Evolutionary conservation across 2,329 filamentous ascomycete species (phyloP), one percentile per base, ranked within the genome.

Genomic region (Aureobasidium sp.): DNA sequence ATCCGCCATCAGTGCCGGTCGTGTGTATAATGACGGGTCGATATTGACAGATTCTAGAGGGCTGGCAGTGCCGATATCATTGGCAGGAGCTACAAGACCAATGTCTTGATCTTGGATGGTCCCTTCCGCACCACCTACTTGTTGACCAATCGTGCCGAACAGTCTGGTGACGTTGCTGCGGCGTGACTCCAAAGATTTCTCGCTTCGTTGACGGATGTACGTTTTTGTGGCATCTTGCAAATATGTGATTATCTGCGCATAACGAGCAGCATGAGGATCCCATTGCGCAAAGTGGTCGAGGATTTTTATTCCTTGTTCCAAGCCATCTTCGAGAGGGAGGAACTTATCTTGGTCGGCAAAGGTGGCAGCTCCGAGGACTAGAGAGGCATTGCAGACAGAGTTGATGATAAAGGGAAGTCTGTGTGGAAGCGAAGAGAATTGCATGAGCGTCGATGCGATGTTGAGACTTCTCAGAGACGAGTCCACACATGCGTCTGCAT

Each of bases 241-340:
- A 6, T 69, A 66, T 30, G 66, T 63, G 8, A 66, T 64, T 11
- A 69, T 68, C 7, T 65, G 32, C 5, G 67, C 66, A 32, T 71
- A 70, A n/a, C 70, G 69, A n/a, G 64, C 59, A 3, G 70, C 70
- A 42, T 70, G 68, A 13, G 68, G 66, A 44, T 71, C 70, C 34
- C 63, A 62, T 13, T 61, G 61, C 11, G 67, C 67, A 59, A 71
- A 71, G 44, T 69, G 66, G 30, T 68, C 65, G 30, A 71, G 61
- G 14, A 67, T 67, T 3, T 48, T 11, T 14, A 69, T 66, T 0
- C 66, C 66, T 10, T 62, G 60, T 34, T 62, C 58, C 49, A 67
- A 65, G 9, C 66, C 64, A 7, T 65, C 65, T 42, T 70, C 65
- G 25, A 68, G 66, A 10, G 64, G 61, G 1, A 54, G 21, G 16